Evolutionary conservation across 2,329 filamentous ascomycete species (phyloP).

Genomic region (Myriosclerotinia duriaeana): DNA sequence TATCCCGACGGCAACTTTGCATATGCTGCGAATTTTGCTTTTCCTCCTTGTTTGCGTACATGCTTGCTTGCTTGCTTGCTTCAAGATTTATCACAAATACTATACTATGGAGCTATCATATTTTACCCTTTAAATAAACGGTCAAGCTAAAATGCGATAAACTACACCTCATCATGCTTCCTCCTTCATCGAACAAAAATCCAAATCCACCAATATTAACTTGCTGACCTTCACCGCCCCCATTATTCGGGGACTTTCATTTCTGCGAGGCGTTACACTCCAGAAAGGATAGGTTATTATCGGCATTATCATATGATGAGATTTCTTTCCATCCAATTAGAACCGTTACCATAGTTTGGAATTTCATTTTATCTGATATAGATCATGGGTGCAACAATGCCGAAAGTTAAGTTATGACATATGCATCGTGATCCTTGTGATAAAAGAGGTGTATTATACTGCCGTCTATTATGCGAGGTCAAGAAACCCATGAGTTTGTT

Average conservation of each 20-base stretch:
- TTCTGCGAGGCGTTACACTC: neutral
- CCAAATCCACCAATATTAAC: neutral
- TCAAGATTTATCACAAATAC: neutral
- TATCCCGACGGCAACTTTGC: neutral
- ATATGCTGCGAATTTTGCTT: neutral
- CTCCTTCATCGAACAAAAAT: neutral
- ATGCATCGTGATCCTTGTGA: conserved; percentile 13
- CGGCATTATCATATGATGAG: neutral
- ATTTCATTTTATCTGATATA: neutral
- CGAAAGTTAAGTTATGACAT: neutral
- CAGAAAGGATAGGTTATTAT: neutral
- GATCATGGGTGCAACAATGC: neutral
- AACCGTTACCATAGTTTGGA: neutral
- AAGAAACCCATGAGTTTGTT: too few species aligned
- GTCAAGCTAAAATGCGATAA: neutral
- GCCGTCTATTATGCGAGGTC: neutral
- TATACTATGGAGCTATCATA: neutral
- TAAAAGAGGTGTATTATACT: neutral
- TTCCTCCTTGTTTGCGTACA: neutral
- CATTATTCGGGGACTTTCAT: neutral
- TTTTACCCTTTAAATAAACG: neutral
- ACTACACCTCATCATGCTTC: neutral
- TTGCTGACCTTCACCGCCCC: neutral
- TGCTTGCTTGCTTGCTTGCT: neutral
- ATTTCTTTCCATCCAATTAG: neutral